Conservation (phyloP, 1,284 basidiomycete species). For the Sphaerobolus stellatus region DNA sequence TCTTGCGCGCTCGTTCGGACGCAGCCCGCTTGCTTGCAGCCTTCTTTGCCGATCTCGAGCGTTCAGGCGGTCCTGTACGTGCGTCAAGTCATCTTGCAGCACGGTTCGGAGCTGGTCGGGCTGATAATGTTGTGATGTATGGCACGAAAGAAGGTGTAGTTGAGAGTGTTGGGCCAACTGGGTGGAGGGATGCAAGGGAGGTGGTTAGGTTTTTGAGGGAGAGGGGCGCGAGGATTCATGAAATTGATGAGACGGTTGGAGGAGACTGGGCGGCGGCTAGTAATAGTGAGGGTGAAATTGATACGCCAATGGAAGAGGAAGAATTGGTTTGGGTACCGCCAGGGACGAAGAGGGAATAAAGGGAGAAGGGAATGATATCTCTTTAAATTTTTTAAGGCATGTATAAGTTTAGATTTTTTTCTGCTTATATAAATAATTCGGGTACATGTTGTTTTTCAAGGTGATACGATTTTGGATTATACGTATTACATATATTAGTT, state of each 20-base stretch:
- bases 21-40: constrained; percentile 71
- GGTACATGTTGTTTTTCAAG: too few relatives aligned
- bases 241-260: constrained; percentile 45
- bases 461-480: too few relatives aligned
- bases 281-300: constrained; percentile 48
- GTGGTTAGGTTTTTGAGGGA: constrained; percentile 60
- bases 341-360: too few relatives aligned
- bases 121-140: constrained; percentile 23
- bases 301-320: too few relatives aligned
- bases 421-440: too few relatives aligned
- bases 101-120: constrained; percentile 44
- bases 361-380: too few relatives aligned
- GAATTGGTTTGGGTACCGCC: too few relatives aligned
- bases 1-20: constrained; percentile 76
- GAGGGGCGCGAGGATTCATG: constrained; percentile 64
- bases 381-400: too few relatives aligned
- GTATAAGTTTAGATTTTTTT: too few relatives aligned
- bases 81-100: constrained; percentile 63
- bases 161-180: constrained; percentile 34
- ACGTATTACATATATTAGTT: too few relatives aligned
- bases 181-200: constrained; percentile 61
- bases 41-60: constrained; percentile 68
- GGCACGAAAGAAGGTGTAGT: constrained; percentile 18
- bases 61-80: constrained; percentile 44
- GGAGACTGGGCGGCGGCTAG: constrained; percentile 63